phyloP scores from a whole-genome alignment of 805 yeast species.

The Candida arabinofermentans region DNA sequence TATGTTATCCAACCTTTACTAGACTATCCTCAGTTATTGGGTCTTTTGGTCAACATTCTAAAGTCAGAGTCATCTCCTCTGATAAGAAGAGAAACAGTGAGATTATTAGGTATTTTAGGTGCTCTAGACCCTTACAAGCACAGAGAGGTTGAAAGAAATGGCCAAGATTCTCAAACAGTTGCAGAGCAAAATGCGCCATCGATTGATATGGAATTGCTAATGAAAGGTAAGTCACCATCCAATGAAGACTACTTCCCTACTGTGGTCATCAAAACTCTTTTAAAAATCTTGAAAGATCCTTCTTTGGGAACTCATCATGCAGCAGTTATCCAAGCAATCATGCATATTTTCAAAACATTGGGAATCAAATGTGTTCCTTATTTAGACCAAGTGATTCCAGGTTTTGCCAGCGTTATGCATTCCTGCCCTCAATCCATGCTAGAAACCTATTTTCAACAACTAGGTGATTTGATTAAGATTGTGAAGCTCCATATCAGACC shows the following conservation, averaged over 20 bases:
- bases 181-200: slow-evolving; percentile 86
- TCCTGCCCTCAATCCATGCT: slow-evolving; percentile 73
- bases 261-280: slow-evolving; percentile 80
- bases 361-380: slow-evolving; percentile 90
- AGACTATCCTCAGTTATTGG: slow-evolving; percentile 86
- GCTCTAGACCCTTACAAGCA: slow-evolving; percentile 96
- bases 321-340: slow-evolving; percentile 89
- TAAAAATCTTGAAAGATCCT: slow-evolving; percentile 80
- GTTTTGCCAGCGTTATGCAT: slow-evolving; percentile 79
- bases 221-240: slow-evolving; percentile 93
- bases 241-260: slow-evolving; percentile 93
- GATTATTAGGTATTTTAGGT: slow-evolving; percentile 88
- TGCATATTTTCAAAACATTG: slow-evolving; percentile 83
- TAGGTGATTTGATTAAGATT: slow-evolving; percentile 71
- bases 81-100: slow-evolving; percentile 82
- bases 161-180: slow-evolving; percentile 31
- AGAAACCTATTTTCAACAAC: slow-evolving; percentile 85
- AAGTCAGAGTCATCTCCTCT: slow-evolving; percentile 73
- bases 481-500: slow-evolving; percentile 91
- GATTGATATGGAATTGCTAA: slow-evolving; percentile 80
- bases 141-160: slow-evolving; percentile 74
- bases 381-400: slow-evolving; percentile 82
- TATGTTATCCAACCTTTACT: slow-evolving; percentile 91
- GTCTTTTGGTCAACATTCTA: slow-evolving; percentile 74
- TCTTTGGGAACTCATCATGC: slow-evolving; percentile 85